These are phyloP conservation scores for Hericium erinaceus DNA, from an alignment of 768 basidiomycete species.

Conservation along the genomic window DNA sequence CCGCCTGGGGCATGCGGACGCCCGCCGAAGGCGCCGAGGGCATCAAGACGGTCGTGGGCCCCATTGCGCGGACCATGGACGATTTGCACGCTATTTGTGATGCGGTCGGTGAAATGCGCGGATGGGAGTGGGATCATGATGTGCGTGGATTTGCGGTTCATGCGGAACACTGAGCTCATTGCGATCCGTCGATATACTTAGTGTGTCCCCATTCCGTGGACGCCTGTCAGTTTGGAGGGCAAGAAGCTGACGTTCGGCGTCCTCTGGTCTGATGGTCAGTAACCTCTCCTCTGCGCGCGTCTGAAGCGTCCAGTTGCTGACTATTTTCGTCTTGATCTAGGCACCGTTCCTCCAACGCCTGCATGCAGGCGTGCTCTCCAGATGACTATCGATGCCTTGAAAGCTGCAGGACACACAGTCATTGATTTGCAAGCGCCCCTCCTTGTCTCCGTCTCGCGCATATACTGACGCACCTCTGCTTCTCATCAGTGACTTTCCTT, in stretches of 20 bases:
- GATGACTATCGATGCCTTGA: constrained; percentile 24
- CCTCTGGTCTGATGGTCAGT: constrained; percentile 33
- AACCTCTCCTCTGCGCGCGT: too few species aligned
- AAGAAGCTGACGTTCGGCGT: constrained; percentile 32
- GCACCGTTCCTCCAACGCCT: constrained; percentile 28
- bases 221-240: constrained; percentile 22
- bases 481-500: not conserved
- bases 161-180: not conserved
- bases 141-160: constrained; percentile 17
- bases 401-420: constrained; percentile 30
- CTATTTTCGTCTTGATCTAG: too few species aligned
- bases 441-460: not conserved
- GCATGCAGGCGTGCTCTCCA: constrained; percentile 31
- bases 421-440: constrained; percentile 26
- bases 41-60: constrained; percentile 27
- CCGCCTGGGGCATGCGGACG: constrained; percentile 21
- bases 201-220: constrained; percentile 37
- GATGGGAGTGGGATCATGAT: constrained; percentile 36
- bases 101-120: constrained; percentile 29
- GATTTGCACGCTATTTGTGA: constrained; percentile 36
- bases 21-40: constrained; percentile 31
- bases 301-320: too few species aligned
- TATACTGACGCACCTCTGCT: not conserved
- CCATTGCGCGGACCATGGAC: constrained; percentile 32
- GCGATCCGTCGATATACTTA: constrained; percentile 7